Conservation (phyloP, 169 alveolate genomes). For the Cryptosporidium sp. region DNA sequence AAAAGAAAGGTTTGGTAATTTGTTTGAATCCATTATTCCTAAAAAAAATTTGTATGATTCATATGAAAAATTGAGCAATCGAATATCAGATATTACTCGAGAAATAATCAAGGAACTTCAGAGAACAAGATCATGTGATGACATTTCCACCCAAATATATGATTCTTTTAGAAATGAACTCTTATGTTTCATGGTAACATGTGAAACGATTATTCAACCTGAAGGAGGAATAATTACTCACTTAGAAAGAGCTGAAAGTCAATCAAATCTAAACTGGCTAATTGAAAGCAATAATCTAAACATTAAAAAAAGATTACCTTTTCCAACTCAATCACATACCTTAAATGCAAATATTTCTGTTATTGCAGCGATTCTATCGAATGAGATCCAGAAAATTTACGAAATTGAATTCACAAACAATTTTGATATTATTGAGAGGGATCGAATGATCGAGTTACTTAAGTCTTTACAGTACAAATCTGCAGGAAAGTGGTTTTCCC, state of each 20-base stretch:
- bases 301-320: neutral
- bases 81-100: slow-evolving; percentile 15
- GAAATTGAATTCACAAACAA: neutral
- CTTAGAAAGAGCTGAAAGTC: neutral
- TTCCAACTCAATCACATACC: slow-evolving; percentile 16
- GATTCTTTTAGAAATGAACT: slow-evolving; percentile 36
- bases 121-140: slow-evolving; percentile 5
- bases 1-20: neutral
- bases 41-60: neutral
- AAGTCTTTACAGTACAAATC: slow-evolving; percentile 52
- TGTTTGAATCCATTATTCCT: slow-evolving; percentile 28
- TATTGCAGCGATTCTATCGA: slow-evolving; percentile 20
- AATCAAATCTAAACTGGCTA: neutral
- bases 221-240: slow-evolving; percentile 54
- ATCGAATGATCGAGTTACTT: slow-evolving; percentile 18
- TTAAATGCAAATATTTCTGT: slow-evolving; percentile 28
- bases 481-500: slow-evolving; percentile 47
- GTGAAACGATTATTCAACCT: slow-evolving; percentile 62
- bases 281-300: neutral
- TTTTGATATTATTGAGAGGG: slow-evolving; percentile 7
- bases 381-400: slow-evolving; percentile 16
- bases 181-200: slow-evolving; percentile 45
- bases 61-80: neutral
- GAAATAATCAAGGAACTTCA: neutral
- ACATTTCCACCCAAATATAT: neutral